Evolutionary conservation across 768 basidiomycete genomes (phyloP).

Genomic region (Kwoniella botswanensis): DNA sequence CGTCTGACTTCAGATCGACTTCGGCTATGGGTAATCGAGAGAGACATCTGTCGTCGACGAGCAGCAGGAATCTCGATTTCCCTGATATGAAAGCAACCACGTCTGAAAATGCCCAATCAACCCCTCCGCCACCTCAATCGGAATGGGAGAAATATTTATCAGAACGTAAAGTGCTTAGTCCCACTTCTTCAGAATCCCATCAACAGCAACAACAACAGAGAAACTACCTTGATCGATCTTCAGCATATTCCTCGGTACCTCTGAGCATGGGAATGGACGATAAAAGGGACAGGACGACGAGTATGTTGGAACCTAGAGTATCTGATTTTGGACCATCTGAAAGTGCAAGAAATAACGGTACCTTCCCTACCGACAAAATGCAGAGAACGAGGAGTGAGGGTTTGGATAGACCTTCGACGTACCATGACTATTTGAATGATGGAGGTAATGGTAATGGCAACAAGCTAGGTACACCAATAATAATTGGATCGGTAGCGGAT

Average conservation of each 20-base stretch:
- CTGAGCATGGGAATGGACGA: conserved; percentile 61
- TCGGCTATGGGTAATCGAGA: neutral
- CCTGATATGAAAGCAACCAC: neutral
- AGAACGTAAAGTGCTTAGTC: conserved; percentile 83
- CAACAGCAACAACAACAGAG: neutral
- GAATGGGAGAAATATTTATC: conserved; percentile 87
- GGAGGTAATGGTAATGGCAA: neutral
- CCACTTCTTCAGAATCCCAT: conserved; percentile 48
- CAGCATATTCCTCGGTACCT: conserved; percentile 60
- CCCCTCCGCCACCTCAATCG: conserved; percentile 12
- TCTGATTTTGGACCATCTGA: conserved; percentile 29
- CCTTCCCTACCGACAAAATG: conserved; percentile 14
- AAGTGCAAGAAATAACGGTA: conserved; percentile 12
- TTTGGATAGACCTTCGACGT: conserved; percentile 18
- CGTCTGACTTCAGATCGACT: neutral
- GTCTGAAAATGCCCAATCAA: neutral
- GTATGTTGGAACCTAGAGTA: conserved; percentile 64
- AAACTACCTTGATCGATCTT: conserved; percentile 67
- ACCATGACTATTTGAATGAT: conserved; percentile 10
- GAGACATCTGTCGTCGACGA: conserved; percentile 45
- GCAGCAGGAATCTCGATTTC: conserved; percentile 21
- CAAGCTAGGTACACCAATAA: conserved; percentile 12
- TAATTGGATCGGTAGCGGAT: conserved; percentile 26
- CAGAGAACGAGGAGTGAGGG: conserved; percentile 1
- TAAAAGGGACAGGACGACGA: conserved; percentile 74